Evolutionary conservation across 2,329 filamentous ascomycete species (phyloP).

Genomic region (Bipolaris cookei): DNA sequence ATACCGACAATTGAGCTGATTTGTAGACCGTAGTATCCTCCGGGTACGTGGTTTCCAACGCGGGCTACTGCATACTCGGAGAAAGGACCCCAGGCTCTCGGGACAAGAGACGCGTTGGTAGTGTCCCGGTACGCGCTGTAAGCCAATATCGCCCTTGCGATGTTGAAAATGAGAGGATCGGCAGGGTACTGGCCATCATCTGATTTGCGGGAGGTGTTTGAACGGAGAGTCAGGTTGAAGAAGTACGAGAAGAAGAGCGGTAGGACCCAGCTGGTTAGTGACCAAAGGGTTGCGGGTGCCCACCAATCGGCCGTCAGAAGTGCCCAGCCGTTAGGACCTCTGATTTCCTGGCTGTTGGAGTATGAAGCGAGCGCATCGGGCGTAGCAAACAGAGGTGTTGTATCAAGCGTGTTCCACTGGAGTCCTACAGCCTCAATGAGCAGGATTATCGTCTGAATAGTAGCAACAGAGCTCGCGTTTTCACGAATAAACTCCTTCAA

Average conservation of each 20-base stretch:
- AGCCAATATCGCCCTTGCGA: conserved; percentile 81
- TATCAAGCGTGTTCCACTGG: conserved; percentile 72
- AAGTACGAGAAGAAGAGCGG: conserved; percentile 82
- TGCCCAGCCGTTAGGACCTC: conserved; percentile 80
- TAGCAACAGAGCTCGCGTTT: conserved; percentile 71
- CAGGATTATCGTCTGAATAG: conserved; percentile 43
- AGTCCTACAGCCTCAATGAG: conserved; percentile 74
- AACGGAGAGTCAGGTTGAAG: conserved; percentile 77
- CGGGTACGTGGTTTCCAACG: conserved; percentile 71
- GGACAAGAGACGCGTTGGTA: conserved; percentile 57
- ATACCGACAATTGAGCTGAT: conserved; percentile 72
- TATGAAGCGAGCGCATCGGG: conserved; percentile 65
- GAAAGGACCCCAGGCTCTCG: conserved; percentile 60
- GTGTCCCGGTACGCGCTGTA: conserved; percentile 74
- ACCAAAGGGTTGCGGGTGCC: conserved; percentile 80
- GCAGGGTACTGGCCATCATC: conserved; percentile 64
- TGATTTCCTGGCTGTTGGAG: conserved; percentile 66
- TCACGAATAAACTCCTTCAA: conserved; percentile 70
- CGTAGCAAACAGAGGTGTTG: conserved; percentile 74
- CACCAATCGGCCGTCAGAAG: conserved; percentile 81
- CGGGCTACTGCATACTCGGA: conserved; percentile 64
- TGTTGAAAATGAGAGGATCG: conserved; percentile 89
- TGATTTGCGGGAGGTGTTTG: conserved; percentile 55
- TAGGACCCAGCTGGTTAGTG: conserved; percentile 71
- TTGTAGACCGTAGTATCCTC: conserved; percentile 72